Evolutionary conservation across 345 rosid genomes (phyloP).

Genomic region (Alliaria petiolata): DNA sequence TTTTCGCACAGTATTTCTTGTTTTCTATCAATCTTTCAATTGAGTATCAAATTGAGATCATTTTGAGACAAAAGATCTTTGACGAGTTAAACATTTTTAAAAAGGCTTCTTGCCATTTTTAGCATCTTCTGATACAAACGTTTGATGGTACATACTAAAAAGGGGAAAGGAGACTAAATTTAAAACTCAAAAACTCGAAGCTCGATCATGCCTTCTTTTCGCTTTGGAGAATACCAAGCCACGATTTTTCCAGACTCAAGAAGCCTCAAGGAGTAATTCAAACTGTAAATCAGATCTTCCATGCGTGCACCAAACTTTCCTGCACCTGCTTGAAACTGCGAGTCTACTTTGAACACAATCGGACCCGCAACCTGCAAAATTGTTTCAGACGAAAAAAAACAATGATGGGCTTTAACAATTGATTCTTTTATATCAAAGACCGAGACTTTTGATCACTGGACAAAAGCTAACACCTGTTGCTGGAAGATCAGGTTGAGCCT

Average conservation of each 20-base stretch:
- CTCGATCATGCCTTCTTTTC: constrained; percentile 89
- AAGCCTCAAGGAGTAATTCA: constrained; percentile 68
- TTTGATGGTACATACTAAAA: background rate
- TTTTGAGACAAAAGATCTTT: background rate
- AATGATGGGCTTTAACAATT: background rate
- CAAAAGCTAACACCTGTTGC: constrained; percentile 62
- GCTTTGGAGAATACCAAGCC: constrained; percentile 88
- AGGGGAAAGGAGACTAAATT: background rate
- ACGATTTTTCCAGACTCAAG: constrained; percentile 71
- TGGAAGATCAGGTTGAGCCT: constrained; percentile 67
- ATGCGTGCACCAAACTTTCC: constrained; percentile 37
- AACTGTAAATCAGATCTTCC: constrained; percentile 63
- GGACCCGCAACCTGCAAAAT: constrained; percentile 70
- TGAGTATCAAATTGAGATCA: background rate
- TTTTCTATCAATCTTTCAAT: background rate
- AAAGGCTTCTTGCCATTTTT: background rate
- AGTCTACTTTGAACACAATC: constrained; percentile 57
- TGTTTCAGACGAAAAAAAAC: background rate
- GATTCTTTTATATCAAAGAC: background rate
- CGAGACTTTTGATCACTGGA: background rate
- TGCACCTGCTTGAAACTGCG: constrained; percentile 46
- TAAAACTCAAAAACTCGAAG: constrained; percentile 69
- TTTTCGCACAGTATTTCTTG: background rate
- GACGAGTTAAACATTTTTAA: background rate
- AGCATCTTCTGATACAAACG: constrained; percentile 18